These are phyloP conservation scores for Hymenochaete sp. DNA, from an alignment of 1,284 basidiomycete species.

Conservation along the genomic window DNA sequence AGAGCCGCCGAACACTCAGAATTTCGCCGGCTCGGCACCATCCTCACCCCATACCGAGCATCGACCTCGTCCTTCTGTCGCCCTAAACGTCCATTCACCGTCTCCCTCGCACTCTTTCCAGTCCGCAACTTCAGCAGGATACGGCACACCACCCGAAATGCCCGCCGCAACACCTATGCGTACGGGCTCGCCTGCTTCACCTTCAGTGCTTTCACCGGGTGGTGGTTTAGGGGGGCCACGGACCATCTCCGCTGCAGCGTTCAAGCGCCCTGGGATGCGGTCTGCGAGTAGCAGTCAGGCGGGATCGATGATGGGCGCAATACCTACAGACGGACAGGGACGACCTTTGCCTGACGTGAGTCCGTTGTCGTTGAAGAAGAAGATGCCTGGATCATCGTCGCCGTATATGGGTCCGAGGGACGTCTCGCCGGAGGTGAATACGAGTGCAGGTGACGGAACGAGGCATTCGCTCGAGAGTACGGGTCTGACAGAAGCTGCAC, in stretches of 20 bases:
- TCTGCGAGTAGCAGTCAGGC: slow-evolving; percentile 21
- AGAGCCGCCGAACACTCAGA: not conserved
- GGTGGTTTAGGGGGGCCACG: too few relatives aligned
- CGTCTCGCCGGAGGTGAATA: too few relatives aligned
- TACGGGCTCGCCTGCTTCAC: slow-evolving; percentile 26
- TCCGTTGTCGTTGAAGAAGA: slow-evolving; percentile 40
- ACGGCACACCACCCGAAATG: slow-evolving; percentile 19
- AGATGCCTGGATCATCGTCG: too few relatives aligned
- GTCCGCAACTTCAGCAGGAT: slow-evolving; percentile 4
- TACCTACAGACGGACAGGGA: too few relatives aligned
- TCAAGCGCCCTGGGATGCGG: slow-evolving; percentile 46
- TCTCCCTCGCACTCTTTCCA: slow-evolving; percentile 12
- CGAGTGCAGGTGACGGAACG: too few relatives aligned
- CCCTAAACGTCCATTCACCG: slow-evolving; percentile 1
- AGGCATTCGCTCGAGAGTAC: too few relatives aligned
- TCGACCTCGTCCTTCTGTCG: slow-evolving; percentile 9
- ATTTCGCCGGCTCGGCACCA: slow-evolving; percentile 1
- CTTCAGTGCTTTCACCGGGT: slow-evolving; percentile 24
- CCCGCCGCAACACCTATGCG: slow-evolving; percentile 22
- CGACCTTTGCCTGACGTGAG: slow-evolving; percentile 31
- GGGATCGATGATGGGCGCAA: slow-evolving; percentile 14
- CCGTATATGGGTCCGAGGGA: too few relatives aligned
- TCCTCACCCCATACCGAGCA: slow-evolving; percentile 1
- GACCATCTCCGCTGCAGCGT: slow-evolving; percentile 69
- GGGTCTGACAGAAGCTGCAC: too few relatives aligned